Conservation (phyloP, 1,139 yeast species). For the Blastobotrys buckinghamii region DNA sequence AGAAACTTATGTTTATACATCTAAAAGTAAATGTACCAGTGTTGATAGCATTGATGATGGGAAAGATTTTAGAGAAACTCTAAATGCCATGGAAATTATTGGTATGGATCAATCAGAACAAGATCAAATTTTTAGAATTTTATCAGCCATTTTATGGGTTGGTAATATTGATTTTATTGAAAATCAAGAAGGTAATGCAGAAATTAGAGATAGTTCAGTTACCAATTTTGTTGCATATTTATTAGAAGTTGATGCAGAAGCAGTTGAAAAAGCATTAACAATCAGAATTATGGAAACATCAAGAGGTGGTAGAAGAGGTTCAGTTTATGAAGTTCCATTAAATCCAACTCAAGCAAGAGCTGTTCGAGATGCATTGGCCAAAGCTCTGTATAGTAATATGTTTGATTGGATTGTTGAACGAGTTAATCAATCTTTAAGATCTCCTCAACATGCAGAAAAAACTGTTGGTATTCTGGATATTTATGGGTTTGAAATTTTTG, state of each 20-base stretch:
- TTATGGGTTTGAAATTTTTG: conserved; percentile 97
- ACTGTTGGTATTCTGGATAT: conserved; percentile 95
- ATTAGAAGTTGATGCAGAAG: conserved; percentile 68
- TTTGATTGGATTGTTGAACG: conserved; percentile 98
- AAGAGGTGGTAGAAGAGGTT: conserved; percentile 76
- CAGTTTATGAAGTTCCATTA: conserved; percentile 90
- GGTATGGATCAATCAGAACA: conserved; percentile 80
- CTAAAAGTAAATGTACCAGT: conserved; percentile 76
- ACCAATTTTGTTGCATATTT: conserved; percentile 92
- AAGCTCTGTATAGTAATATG: conserved; percentile 85
- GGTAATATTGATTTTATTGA: conserved; percentile 87
- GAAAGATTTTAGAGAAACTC: conserved; percentile 71
- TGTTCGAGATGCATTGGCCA: conserved; percentile 91
- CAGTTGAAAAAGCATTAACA: conserved; percentile 60
- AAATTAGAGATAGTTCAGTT: conserved; percentile 75
- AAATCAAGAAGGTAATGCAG: conserved; percentile 76
- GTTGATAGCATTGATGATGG: conserved; percentile 85
- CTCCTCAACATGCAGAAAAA: conserved; percentile 49
- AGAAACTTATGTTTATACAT: conserved; percentile 84
- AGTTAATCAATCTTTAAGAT: conserved; percentile 67
- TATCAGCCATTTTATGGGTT: conserved; percentile 87
- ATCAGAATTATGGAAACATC: conserved; percentile 86
- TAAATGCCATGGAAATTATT: conserved; percentile 80
- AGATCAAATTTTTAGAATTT: conserved; percentile 78
- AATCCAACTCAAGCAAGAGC: conserved; percentile 91